Evolutionary conservation across 495 filamentous ascomycete genomes (phyloP).

Genomic region (Aeminium ludgeri): DNA sequence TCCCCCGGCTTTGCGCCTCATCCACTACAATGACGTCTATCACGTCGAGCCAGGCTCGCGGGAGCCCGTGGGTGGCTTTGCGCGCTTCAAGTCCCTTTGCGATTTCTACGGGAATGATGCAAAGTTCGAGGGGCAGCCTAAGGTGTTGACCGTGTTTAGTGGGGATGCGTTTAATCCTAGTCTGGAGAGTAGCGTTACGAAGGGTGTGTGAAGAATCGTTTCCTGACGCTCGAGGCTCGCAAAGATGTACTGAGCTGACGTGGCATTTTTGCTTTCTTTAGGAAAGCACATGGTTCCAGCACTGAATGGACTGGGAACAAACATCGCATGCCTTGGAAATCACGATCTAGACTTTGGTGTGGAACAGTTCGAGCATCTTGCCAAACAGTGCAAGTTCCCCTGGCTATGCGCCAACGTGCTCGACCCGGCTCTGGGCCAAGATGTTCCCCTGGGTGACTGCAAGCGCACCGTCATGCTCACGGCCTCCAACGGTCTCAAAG

Average conservation of each 20-base stretch:
- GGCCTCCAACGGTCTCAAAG: slow-evolving; percentile 64
- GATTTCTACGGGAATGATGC: slow-evolving; percentile 51
- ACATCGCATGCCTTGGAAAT: slow-evolving; percentile 72
- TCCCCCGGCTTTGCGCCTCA: slow-evolving; percentile 53
- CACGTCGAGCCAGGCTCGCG: slow-evolving; percentile 63
- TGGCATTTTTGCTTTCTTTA: too few relatives aligned
- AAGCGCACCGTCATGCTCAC: slow-evolving; percentile 54
- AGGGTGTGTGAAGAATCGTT: slow-evolving; percentile 34
- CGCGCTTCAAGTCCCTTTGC: slow-evolving; percentile 62
- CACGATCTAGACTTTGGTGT: slow-evolving; percentile 94
- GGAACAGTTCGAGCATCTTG: slow-evolving; percentile 53
- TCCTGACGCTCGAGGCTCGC: too few relatives aligned
- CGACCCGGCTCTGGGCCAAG: slow-evolving; percentile 57
- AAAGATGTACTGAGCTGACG: too few relatives aligned
- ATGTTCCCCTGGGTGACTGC: slow-evolving; percentile 51
- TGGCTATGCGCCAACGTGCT: slow-evolving; percentile 80
- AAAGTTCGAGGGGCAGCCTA: slow-evolving; percentile 41
- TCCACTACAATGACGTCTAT: slow-evolving; percentile 91
- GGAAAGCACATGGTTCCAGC: slow-evolving; percentile 72
- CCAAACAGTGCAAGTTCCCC: slow-evolving; percentile 61
- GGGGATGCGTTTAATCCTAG: slow-evolving; percentile 88
- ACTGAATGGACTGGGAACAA: slow-evolving; percentile 59
- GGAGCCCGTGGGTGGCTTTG: slow-evolving; percentile 63
- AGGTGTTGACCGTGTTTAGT: slow-evolving; percentile 66
- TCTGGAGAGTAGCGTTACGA: slow-evolving; percentile 70